phyloP scores from a whole-genome alignment of 2,329 filamentous ascomycete species.

The Emmonsiellopsis sp. region DNA sequence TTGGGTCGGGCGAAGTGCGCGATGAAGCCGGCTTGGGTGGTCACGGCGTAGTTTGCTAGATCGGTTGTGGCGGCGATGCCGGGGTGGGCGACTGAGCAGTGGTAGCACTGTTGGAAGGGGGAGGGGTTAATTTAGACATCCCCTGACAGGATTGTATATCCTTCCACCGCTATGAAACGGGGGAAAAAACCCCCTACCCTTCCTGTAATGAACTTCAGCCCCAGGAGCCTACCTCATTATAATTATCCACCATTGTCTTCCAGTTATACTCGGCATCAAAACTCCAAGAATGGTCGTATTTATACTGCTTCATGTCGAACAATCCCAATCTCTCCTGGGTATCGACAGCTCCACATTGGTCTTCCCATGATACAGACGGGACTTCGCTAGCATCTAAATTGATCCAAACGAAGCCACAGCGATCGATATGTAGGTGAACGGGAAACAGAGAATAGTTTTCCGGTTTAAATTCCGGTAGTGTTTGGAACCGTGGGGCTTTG shows the following conservation, averaged over 20 bases:
- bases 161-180: constrained; percentile 13
- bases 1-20: constrained; percentile 37
- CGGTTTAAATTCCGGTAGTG: constrained; percentile 48
- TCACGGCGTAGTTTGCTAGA: constrained; percentile 46
- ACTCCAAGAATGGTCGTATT: constrained; percentile 50
- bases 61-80: constrained; percentile 50
- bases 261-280: constrained; percentile 52
- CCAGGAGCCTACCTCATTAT: constrained; percentile 38
- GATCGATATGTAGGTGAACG: constrained; percentile 47
- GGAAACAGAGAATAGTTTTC: constrained; percentile 45
- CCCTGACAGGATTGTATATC: constrained; percentile 15
- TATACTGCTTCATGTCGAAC: constrained; percentile 44
- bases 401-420: constrained; percentile 50
- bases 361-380: constrained; percentile 40
- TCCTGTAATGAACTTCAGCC: background rate
- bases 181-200: background rate
- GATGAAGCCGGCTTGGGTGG: constrained; percentile 42
- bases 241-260: constrained; percentile 56
- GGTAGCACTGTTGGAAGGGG: constrained; percentile 44
- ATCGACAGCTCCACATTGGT: constrained; percentile 45
- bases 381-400: constrained; percentile 40
- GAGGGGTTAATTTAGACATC: constrained; percentile 8
- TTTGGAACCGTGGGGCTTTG: constrained; percentile 50
- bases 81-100: constrained; percentile 52
- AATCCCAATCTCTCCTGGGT: constrained; percentile 37